Conservation (phyloP, 2,329 filamentous ascomycete species). For the Verticillium longisporum region DNA sequence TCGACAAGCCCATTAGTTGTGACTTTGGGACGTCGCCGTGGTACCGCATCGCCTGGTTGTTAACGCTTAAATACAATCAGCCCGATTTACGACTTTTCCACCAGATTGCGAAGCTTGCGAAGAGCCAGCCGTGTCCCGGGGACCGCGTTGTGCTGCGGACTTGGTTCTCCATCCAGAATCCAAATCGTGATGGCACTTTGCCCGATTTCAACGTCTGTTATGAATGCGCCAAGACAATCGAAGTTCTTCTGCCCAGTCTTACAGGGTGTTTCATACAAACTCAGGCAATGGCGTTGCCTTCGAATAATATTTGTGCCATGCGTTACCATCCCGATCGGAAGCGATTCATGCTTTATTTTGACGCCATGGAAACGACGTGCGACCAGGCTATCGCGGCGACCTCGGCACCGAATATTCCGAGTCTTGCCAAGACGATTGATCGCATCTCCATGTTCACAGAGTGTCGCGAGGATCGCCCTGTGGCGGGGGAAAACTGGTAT, state of each 20-base stretch:
- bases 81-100: conserved; percentile 63
- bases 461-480: conserved; percentile 58
- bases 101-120: conserved; percentile 46
- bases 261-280: conserved; percentile 56
- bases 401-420: conserved; percentile 46
- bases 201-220: conserved; percentile 70
- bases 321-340: conserved; percentile 47
- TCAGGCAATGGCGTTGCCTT: conserved; percentile 36
- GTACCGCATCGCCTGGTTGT: conserved; percentile 77
- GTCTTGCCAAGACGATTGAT: conserved; percentile 57
- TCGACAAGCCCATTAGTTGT: conserved; percentile 58
- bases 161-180: conserved; percentile 74
- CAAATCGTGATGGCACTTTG: conserved; percentile 55
- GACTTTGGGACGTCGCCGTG: conserved; percentile 73
- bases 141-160: conserved; percentile 46
- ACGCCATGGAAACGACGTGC: conserved; percentile 50
- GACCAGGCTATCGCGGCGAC: conserved; percentile 40
- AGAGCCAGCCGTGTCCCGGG: conserved; percentile 50
- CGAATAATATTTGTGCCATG: conserved; percentile 60
- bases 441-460: conserved; percentile 52
- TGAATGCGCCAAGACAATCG: conserved; percentile 65
- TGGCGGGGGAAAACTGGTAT: conserved; percentile 66
- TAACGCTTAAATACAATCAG: conserved; percentile 65
- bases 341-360: conserved; percentile 54
- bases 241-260: conserved; percentile 67